Conservation (phyloP, 2,329 filamentous ascomycete species). For the Venturiaceae sp. region DNA sequence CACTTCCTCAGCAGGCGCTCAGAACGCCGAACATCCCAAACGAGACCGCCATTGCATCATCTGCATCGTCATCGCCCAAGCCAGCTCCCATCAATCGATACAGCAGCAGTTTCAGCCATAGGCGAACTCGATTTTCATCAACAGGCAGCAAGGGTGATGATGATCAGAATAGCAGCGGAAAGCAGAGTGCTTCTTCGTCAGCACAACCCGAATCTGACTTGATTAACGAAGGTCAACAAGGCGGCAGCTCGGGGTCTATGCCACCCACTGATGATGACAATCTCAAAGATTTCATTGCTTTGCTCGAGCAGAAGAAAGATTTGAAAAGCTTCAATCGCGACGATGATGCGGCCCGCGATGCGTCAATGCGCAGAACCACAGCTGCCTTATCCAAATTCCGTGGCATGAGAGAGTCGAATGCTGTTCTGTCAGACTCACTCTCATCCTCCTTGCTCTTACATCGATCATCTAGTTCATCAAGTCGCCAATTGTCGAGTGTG, state of each 20-base stretch:
- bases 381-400: constrained; percentile 80
- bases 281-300: constrained; percentile 85
- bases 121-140: constrained; percentile 67
- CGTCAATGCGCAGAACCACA: constrained; percentile 63
- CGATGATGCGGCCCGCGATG: constrained; percentile 48
- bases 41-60: constrained; percentile 53
- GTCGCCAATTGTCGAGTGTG: constrained; percentile 60
- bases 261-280: constrained; percentile 80
- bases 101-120: constrained; percentile 88
- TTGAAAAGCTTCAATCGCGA: constrained; percentile 66
- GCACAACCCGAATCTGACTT: constrained; percentile 67
- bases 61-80: constrained; percentile 67
- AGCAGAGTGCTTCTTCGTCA: constrained; percentile 64
- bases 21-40: constrained; percentile 54
- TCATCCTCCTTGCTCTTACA: constrained; percentile 81
- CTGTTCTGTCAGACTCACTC: constrained; percentile 84
- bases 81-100: constrained; percentile 72
- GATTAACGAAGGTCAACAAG: constrained; percentile 45
- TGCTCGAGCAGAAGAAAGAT: constrained; percentile 82
- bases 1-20: constrained; percentile 65
- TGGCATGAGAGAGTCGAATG: constrained; percentile 80
- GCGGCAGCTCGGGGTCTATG: constrained; percentile 53
- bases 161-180: constrained; percentile 71
- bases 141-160: constrained; percentile 62
- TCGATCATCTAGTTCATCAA: constrained; percentile 67